Conservation (phyloP, 306 rosid species). For the Lagenaria siceraria region DNA sequence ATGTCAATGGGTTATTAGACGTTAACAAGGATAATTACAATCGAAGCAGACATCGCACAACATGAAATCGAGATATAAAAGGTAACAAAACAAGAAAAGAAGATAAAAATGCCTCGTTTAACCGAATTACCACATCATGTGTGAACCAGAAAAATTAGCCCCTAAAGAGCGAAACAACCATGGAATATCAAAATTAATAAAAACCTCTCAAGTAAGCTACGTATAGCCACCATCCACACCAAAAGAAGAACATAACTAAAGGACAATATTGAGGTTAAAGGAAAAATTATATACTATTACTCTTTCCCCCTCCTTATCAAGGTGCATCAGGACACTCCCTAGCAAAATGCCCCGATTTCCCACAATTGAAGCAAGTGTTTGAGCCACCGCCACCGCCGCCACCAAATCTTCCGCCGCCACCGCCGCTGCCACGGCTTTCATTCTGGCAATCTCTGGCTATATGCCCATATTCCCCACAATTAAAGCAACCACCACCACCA, state of each 20-base stretch:
- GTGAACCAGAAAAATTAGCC: conserved; percentile 18
- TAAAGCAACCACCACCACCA: conserved; percentile 23
- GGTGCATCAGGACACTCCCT: conserved; percentile 51
- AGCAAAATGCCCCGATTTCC: conserved; percentile 60
- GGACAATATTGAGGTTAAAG: conserved; percentile 5
- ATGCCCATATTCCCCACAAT: conserved; percentile 53
- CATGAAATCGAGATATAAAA: background rate
- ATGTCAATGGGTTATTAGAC: background rate
- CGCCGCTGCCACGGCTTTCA: conserved; percentile 8
- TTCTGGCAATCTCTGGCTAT: conserved; percentile 20
- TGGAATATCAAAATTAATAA: conserved; percentile 7
- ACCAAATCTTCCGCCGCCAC: conserved; percentile 10
- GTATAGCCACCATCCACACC: conserved; percentile 20
- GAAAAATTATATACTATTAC: conserved; percentile 28
- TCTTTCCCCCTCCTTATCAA: conserved; percentile 18
- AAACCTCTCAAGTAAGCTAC: conserved; percentile 20
- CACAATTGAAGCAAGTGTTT: conserved; percentile 20
- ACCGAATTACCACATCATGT: conserved; percentile 15
- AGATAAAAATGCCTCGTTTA: conserved; percentile 7
- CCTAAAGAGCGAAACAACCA: conserved; percentile 12
- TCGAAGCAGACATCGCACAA: background rate
- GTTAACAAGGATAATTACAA: background rate
- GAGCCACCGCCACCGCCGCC: conserved; percentile 12
- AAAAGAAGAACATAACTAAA: conserved; percentile 13
- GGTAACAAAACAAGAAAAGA: background rate